Evolutionary conservation across 2,329 filamentous ascomycete genomes (phyloP).

Genomic region (Diplodia mutila): DNA sequence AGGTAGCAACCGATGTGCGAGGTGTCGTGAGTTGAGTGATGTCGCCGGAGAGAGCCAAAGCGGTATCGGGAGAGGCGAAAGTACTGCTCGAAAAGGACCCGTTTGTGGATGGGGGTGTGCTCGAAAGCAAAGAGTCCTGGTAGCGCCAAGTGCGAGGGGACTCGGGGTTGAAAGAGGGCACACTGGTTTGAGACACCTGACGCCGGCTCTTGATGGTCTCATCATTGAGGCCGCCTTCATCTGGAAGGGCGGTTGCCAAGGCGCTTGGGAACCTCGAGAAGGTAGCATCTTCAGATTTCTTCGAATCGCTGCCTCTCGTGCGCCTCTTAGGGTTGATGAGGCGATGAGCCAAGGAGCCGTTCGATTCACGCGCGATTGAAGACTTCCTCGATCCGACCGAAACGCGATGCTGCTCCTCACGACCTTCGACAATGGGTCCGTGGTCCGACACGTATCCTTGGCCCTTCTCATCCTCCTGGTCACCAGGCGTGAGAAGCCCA

Average conservation of each 20-base stretch:
- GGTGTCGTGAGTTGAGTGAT: constrained; percentile 18
- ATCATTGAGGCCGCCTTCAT: background rate
- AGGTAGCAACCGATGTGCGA: constrained; percentile 18
- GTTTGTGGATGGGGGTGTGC: constrained; percentile 22
- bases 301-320: constrained; percentile 5
- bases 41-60: constrained; percentile 7
- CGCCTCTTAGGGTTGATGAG: constrained; percentile 16
- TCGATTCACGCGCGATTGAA: constrained; percentile 8
- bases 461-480: constrained; percentile 35
- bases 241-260: background rate
- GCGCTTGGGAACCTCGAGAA: background rate
- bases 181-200: constrained; percentile 6
- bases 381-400: constrained; percentile 19
- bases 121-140: background rate
- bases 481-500: constrained; percentile 42
- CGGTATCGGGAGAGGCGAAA: constrained; percentile 24
- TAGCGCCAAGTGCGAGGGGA: constrained; percentile 13
- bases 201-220: constrained; percentile 16
- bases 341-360: constrained; percentile 12
- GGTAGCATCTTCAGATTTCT: background rate
- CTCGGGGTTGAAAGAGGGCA: constrained; percentile 19
- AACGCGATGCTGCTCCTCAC: constrained; percentile 20
- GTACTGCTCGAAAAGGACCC: constrained; percentile 23
- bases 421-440: constrained; percentile 28
- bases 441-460: constrained; percentile 39